Conservation (phyloP, 257 asterid genomes). For the Primulina huaijiensis region DNA sequence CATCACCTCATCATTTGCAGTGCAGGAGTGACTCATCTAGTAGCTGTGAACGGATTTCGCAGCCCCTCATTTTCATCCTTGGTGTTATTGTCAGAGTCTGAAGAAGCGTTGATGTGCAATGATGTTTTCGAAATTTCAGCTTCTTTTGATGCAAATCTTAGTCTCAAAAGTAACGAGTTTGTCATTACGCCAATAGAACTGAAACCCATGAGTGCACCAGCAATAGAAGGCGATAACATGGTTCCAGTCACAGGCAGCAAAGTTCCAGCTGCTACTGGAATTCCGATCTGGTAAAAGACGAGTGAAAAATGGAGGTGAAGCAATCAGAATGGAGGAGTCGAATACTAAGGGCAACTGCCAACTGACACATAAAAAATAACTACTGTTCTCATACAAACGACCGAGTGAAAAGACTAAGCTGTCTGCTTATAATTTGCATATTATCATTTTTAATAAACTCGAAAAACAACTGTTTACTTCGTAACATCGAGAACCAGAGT, state of each 20-base stretch:
- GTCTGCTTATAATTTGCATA: not conserved
- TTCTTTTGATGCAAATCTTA: slow-evolving; percentile 49
- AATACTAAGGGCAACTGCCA: not conserved
- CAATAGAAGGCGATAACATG: slow-evolving; percentile 93
- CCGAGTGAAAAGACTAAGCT: not conserved
- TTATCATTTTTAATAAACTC: not conserved
- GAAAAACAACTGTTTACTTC: no score
- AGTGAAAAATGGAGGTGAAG: slow-evolving; percentile 3
- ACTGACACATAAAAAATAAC: no score
- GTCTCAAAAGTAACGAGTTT: slow-evolving; percentile 75
- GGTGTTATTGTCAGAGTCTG: slow-evolving; percentile 27
- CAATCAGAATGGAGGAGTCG: not conserved
- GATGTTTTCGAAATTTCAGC: slow-evolving; percentile 38
- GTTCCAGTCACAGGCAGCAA: slow-evolving; percentile 85
- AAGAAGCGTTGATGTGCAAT: slow-evolving; percentile 37
- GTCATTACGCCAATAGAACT: slow-evolving; percentile 95
- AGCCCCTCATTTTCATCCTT: slow-evolving; percentile 33
- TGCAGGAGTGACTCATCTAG: slow-evolving; percentile 37
- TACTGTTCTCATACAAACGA: not conserved
- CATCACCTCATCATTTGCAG: slow-evolving; percentile 8
- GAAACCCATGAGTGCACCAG: slow-evolving; percentile 97
- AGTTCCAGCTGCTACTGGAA: slow-evolving; percentile 93
- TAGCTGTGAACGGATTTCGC: slow-evolving; percentile 41
- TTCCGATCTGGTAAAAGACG: slow-evolving; percentile 56
- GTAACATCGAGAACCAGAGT: not conserved